These are phyloP conservation scores for Rhodotorula mucilaginosa DNA, from an alignment of 1,284 basidiomycete genomes.

Conservation along the genomic window DNA sequence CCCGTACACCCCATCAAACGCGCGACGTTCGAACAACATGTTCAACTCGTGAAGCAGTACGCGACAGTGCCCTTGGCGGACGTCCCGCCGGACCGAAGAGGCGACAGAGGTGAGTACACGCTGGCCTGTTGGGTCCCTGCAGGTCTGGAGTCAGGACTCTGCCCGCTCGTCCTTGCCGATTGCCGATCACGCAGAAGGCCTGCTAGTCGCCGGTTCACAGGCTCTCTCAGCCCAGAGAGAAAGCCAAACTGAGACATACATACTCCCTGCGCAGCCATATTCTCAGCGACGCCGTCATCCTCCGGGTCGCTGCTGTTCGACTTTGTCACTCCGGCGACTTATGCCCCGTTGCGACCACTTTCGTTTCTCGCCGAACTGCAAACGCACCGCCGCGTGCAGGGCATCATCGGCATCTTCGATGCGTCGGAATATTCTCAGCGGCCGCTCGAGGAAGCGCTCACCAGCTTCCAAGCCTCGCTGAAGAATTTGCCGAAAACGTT, in stretches of 20 bases:
- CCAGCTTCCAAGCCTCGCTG: constrained; percentile 42
- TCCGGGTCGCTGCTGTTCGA: constrained; percentile 69
- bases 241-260: neutral
- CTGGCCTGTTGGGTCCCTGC: no score
- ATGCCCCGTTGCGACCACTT: constrained; percentile 60
- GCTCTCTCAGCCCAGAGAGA: neutral
- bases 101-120: constrained; percentile 73
- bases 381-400: constrained; percentile 72
- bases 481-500: constrained; percentile 46
- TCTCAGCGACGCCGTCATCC: constrained; percentile 73
- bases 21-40: constrained; percentile 65
- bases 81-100: constrained; percentile 70
- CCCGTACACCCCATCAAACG: constrained; percentile 70
- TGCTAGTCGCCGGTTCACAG: neutral
- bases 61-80: constrained; percentile 70
- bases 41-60: constrained; percentile 66
- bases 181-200: neutral
- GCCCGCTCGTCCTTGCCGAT: no score
- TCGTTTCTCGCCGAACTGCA: constrained; percentile 58
- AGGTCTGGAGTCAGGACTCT: no score
- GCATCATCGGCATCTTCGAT: constrained; percentile 71
- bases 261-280: constrained; percentile 58
- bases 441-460: constrained; percentile 20
- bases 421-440: constrained; percentile 52
- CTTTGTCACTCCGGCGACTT: constrained; percentile 67